Conservation (phyloP, 768 basidiomycete genomes). For the Amanita molliuscula region DNA sequence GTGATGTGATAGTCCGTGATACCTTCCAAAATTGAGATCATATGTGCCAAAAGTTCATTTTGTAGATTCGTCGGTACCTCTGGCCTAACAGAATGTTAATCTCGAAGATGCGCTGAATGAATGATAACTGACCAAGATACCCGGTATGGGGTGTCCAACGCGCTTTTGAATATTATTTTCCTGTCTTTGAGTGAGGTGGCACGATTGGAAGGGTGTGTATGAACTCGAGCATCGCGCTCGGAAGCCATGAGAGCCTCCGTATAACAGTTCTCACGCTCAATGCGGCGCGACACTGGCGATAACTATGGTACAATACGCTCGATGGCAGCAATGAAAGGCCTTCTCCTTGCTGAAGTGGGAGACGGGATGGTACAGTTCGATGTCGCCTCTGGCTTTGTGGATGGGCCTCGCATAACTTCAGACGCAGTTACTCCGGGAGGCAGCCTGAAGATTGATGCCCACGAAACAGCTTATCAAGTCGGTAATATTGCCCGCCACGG, state of each 20-base stretch:
- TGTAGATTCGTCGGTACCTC: slow-evolving; percentile 52
- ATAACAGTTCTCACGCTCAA: not conserved
- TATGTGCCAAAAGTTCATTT: slow-evolving; percentile 41
- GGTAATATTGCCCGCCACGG: slow-evolving; percentile 29
- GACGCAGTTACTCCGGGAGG: slow-evolving; percentile 21
- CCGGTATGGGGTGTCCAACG: slow-evolving; percentile 63
- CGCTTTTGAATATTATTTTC: slow-evolving; percentile 58
- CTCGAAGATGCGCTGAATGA: slow-evolving; percentile 6
- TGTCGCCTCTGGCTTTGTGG: slow-evolving; percentile 24
- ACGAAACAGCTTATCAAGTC: slow-evolving; percentile 3
- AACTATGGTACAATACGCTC: slow-evolving; percentile 18
- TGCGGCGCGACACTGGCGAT: not conserved
- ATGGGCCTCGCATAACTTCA: slow-evolving; percentile 28
- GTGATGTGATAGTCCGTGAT: slow-evolving; percentile 31
- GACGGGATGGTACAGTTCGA: slow-evolving; percentile 37
- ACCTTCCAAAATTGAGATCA: slow-evolving; percentile 41
- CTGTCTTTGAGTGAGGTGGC: slow-evolving; percentile 43
- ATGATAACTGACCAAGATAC: slow-evolving; percentile 45
- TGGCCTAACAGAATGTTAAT: slow-evolving; percentile 37
- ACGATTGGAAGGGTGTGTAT: slow-evolving; percentile 56
- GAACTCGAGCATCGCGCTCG: slow-evolving; percentile 36
- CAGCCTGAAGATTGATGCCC: slow-evolving; percentile 8
- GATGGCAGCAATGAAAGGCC: slow-evolving; percentile 32
- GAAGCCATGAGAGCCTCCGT: slow-evolving; percentile 25
- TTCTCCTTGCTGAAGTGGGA: slow-evolving; percentile 36